Conservation (phyloP, 140 eudicot species). For the Cichorium intybus region DNA sequence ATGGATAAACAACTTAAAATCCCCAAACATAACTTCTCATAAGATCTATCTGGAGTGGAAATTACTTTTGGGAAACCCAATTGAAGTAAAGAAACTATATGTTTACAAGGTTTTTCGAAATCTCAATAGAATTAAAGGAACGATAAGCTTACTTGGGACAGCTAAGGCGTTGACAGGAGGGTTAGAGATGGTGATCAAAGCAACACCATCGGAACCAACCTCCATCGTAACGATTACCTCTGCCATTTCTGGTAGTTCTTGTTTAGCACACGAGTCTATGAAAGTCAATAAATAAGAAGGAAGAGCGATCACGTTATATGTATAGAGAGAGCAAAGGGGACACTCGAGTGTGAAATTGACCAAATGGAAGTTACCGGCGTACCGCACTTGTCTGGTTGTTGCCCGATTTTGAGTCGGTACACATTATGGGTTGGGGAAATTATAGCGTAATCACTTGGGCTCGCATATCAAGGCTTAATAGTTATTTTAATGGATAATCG, state of each 20-base stretch:
- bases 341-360: conserved; percentile 6
- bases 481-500: too few relatives aligned
- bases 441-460: conserved; percentile 7
- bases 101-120: background rate
- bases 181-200: conserved; percentile 63
- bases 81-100: background rate
- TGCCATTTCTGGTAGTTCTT: conserved; percentile 27
- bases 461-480: conserved; percentile 1
- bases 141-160: conserved; percentile 30
- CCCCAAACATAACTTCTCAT: background rate
- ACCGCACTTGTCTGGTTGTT: background rate
- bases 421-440: background rate
- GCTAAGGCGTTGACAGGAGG: conserved; percentile 86
- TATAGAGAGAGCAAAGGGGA: background rate
- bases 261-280: conserved; percentile 2
- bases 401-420: background rate
- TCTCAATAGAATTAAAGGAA: background rate
- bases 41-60: conserved; percentile 1
- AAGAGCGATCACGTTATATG: conserved; percentile 6
- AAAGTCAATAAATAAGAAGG: conserved; percentile 15
- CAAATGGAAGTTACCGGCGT: background rate
- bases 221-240: conserved; percentile 48
- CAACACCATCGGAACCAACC: conserved; percentile 80
- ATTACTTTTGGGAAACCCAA: background rate
- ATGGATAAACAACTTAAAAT: background rate